These are phyloP conservation scores for Penicillium rolfsii DNA, from an alignment of 2,329 filamentous ascomycete genomes.

Conservation along the genomic window DNA sequence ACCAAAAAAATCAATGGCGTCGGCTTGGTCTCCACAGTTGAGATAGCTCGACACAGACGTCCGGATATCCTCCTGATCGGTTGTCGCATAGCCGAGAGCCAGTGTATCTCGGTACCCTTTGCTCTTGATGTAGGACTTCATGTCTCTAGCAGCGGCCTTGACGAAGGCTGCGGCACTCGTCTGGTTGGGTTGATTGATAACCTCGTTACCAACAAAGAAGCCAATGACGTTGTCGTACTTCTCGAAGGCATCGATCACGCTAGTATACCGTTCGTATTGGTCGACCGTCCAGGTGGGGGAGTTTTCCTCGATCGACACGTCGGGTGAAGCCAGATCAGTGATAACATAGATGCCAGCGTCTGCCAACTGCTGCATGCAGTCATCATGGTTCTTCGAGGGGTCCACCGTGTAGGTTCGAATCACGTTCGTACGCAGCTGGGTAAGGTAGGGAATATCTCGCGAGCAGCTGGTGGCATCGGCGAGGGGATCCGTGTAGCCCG, in stretches of 20 bases:
- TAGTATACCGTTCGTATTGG: constrained; percentile 78
- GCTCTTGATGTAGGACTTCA: constrained; percentile 86
- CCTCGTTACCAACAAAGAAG: constrained; percentile 99
- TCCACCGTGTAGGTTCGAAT: constrained; percentile 96
- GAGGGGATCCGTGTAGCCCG: constrained; percentile 77
- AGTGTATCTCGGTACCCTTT: constrained; percentile 72
- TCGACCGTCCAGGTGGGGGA: constrained; percentile 75
- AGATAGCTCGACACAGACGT: constrained; percentile 86
- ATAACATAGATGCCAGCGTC: constrained; percentile 93
- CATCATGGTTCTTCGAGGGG: constrained; percentile 73
- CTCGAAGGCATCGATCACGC: constrained; percentile 77
- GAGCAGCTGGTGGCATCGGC: constrained; percentile 71
- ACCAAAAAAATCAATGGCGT: constrained; percentile 93
- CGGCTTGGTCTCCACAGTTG: constrained; percentile 73
- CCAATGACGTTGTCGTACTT: constrained; percentile 90
- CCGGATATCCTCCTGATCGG: constrained; percentile 85
- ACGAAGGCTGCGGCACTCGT: constrained; percentile 89
- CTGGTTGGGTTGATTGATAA: constrained; percentile 86
- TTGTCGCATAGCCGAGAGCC: constrained; percentile 93
- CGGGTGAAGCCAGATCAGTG: constrained; percentile 83
- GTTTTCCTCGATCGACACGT: constrained; percentile 81
- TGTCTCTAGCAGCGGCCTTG: constrained; percentile 96
- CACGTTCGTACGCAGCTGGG: constrained; percentile 81
- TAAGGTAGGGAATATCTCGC: constrained; percentile 82
- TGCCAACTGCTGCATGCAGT: constrained; percentile 81